A percentile compares a stretch with the other conserved stretches of the same genome.
Conservation (phyloP, 352 stramenopile species). For the Phytopythium aichiense region DNA sequence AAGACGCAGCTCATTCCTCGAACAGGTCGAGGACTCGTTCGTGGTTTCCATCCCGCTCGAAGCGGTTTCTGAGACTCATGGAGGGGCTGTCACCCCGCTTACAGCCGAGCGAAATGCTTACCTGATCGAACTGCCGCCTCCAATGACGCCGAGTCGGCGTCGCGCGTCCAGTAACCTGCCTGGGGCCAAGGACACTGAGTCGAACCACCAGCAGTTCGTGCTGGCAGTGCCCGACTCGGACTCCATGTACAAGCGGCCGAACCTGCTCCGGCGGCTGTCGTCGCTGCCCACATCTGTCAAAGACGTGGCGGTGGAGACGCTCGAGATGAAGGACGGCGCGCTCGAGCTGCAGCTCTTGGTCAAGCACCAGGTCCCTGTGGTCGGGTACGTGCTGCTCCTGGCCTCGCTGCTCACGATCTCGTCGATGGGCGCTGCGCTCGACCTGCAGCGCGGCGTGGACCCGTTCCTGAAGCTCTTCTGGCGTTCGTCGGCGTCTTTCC, state of each 20-base stretch:
- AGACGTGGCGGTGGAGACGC: constrained; percentile 68
- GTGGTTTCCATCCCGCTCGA: constrained; percentile 80
- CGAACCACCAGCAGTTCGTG: constrained; percentile 55
- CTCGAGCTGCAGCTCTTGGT: constrained; percentile 74
- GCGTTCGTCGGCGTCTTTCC: constrained; percentile 66
- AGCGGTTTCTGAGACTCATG: constrained; percentile 19
- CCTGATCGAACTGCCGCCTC: constrained; percentile 68
- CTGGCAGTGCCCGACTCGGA: constrained; percentile 64
- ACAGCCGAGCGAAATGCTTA: constrained; percentile 60
- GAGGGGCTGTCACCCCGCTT: constrained; percentile 13
- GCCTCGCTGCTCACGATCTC: constrained; percentile 71
- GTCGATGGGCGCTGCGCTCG: constrained; percentile 67
- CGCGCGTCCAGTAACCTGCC: constrained; percentile 13
- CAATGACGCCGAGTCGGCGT: constrained; percentile 32
- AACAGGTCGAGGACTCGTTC: constrained; percentile 69
- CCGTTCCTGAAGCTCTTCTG: constrained; percentile 85
- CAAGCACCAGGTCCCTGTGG: constrained; percentile 65
- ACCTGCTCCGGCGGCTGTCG: constrained; percentile 52
- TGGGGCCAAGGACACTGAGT: not conserved
- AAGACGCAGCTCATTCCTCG: constrained; percentile 68
- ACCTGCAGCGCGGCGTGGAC: constrained; percentile 66
- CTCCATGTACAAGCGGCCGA: constrained; percentile 47
- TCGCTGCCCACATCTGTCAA: constrained; percentile 66
- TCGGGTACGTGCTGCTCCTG: constrained; percentile 73
- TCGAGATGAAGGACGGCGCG: constrained; percentile 57